A percentile compares a stretch with the other conserved stretches of the same genome.
Evolutionary conservation across 1,284 basidiomycete species (phyloP).

Genomic region (Fistulinella cinereoalba): DNA sequence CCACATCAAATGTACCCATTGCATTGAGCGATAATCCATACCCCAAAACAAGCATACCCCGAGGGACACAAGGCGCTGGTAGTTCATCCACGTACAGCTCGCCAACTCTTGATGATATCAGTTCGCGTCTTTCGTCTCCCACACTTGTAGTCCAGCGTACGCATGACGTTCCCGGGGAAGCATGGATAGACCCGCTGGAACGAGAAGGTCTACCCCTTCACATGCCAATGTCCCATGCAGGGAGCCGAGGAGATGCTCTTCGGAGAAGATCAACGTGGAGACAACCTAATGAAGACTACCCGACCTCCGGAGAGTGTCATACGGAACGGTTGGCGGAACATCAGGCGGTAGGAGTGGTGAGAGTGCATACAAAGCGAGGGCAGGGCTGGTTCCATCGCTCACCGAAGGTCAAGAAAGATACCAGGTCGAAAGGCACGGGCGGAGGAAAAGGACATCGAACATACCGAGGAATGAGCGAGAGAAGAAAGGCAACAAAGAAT

Average conservation of each 20-base stretch:
- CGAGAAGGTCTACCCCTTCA: conserved; percentile 41
- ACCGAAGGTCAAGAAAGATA: not conserved
- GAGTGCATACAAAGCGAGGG: conserved; percentile 29
- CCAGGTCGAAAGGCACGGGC: not conserved
- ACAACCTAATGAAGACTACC: conserved; percentile 4
- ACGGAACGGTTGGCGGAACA: conserved; percentile 22
- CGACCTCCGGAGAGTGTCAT: conserved; percentile 8
- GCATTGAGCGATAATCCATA: conserved; percentile 25
- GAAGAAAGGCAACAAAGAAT: conserved; percentile 10
- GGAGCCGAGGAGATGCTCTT: conserved; percentile 2
- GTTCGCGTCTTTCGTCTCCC: conserved; percentile 13
- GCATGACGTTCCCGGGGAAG: conserved; percentile 38
- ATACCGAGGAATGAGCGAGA: not conserved
- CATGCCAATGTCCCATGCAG: conserved; percentile 3
- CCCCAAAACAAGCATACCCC: not conserved
- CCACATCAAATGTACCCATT: not conserved
- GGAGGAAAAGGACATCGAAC: not conserved
- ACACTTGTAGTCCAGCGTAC: conserved; percentile 25
- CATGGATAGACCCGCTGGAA: conserved; percentile 43
- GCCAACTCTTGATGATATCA: not conserved
- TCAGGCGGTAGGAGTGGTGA: conserved; percentile 31
- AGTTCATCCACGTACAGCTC: conserved; percentile 8
- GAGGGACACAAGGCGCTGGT: conserved; percentile 1
- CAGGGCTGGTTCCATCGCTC: conserved; percentile 18
- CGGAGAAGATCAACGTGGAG: conserved; percentile 19